Evolutionary conservation across 768 basidiomycete species (phyloP).

Genomic region (Boletus bicolor): DNA sequence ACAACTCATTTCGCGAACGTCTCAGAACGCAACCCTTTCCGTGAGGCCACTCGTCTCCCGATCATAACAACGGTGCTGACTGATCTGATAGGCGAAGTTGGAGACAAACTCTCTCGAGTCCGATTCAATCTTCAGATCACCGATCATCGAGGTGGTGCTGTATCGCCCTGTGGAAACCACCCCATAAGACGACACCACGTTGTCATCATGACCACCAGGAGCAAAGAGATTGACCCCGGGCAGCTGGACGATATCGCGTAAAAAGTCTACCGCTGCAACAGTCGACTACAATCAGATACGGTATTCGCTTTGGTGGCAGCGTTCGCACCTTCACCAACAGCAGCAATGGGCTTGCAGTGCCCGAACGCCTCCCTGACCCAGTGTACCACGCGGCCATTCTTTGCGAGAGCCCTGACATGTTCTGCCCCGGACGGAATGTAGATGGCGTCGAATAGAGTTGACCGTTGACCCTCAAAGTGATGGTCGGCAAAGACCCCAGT

Average conservation of each 20-base stretch:
- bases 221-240: constrained; percentile 44
- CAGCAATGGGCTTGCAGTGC: constrained; percentile 82
- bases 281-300: background rate
- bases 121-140: constrained; percentile 43
- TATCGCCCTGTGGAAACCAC: constrained; percentile 62
- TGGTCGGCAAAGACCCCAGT: constrained; percentile 55
- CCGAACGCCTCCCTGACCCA: constrained; percentile 84
- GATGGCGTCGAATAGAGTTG: constrained; percentile 81
- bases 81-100: constrained; percentile 60
- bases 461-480: constrained; percentile 73
- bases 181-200: constrained; percentile 54
- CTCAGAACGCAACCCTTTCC: constrained; percentile 45
- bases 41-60: constrained; percentile 60
- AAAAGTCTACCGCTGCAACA: constrained; percentile 43
- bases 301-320: background rate
- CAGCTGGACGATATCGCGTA: constrained; percentile 45
- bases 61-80: constrained; percentile 63
- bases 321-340: constrained; percentile 56
- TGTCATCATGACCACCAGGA: constrained; percentile 26
- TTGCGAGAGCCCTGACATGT: constrained; percentile 53
- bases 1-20: background rate
- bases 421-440: constrained; percentile 69
- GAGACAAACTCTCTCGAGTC: constrained; percentile 52
- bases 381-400: constrained; percentile 72
- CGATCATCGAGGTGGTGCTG: constrained; percentile 32